phyloP scores from a whole-genome alignment of 202 grass and related monocot species.

The Saccharum hybrid region DNA sequence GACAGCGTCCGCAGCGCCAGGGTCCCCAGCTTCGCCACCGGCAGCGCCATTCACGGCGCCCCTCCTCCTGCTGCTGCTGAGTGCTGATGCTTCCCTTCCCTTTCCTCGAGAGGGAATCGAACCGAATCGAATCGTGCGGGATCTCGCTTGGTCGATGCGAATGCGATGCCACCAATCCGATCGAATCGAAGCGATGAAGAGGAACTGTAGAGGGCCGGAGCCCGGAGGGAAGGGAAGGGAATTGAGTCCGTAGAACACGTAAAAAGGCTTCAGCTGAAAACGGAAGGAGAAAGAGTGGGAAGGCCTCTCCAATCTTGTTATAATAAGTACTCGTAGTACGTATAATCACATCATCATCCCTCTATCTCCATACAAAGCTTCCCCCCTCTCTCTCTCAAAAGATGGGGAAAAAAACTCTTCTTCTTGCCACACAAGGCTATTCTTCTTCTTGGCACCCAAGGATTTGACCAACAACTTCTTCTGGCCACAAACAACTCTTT shows the following conservation, averaged over 20 bases:
- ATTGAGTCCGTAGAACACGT: no score
- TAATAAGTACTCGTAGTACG: no score
- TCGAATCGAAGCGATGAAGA: neutral
- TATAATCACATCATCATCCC: no score
- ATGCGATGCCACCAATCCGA: neutral
- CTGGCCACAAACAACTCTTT: no score
- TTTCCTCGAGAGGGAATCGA: neutral
- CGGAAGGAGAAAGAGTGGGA: no score
- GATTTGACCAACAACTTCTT: no score
- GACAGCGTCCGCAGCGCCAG: slow-evolving; percentile 69
- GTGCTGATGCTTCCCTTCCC: neutral
- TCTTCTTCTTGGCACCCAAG: no score
- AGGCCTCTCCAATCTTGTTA: neutral
- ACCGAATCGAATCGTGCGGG: neutral
- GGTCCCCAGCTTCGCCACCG: slow-evolving; percentile 78
- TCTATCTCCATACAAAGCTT: no score
- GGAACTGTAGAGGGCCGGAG: no score
- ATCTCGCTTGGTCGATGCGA: neutral
- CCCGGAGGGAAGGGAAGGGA: neutral
- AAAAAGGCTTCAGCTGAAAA: neutral
- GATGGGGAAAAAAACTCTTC: no score
- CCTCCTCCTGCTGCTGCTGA: neutral
- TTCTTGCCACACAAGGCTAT: no score
- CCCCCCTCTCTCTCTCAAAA: no score
- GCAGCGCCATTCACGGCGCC: slow-evolving; percentile 52